Conservation (phyloP, 306 rosid genomes). For the Carpinus viminea region DNA sequence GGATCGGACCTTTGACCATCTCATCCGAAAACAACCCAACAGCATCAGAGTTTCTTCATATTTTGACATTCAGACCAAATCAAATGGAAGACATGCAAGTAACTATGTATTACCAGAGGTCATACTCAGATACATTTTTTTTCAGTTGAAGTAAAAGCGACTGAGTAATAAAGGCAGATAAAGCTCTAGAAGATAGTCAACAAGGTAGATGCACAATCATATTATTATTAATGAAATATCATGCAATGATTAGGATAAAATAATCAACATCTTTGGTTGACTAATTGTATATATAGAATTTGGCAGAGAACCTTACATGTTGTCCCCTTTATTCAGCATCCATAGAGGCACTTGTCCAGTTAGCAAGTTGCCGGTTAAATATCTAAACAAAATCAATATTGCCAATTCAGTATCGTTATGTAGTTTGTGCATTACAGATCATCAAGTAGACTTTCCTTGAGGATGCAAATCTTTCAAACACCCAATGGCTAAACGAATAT, state of each 20-base stretch:
- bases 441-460: not conserved
- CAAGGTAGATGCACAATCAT: not conserved
- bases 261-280: not conserved
- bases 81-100: not conserved
- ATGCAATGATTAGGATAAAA: not conserved
- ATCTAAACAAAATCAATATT: slow-evolving; percentile 33
- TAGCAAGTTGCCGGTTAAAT: slow-evolving; percentile 60
- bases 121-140: not conserved
- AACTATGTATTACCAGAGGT: not conserved
- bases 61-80: not conserved
- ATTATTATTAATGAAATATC: not conserved
- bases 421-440: not conserved
- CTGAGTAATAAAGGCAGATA: not conserved
- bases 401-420: not conserved
- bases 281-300: not conserved
- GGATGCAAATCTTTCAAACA: too few relatives aligned
- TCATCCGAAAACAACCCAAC: too few relatives aligned
- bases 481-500: not conserved
- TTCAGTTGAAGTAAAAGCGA: not conserved
- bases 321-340: slow-evolving; percentile 22
- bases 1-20: too few relatives aligned
- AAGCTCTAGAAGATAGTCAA: not conserved
- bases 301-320: slow-evolving; percentile 45
- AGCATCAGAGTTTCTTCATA: not conserved
- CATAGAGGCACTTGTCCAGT: slow-evolving; percentile 49